phyloP scores from a whole-genome alignment of 208 protist species.

The Leishmania amazonensis region DNA sequence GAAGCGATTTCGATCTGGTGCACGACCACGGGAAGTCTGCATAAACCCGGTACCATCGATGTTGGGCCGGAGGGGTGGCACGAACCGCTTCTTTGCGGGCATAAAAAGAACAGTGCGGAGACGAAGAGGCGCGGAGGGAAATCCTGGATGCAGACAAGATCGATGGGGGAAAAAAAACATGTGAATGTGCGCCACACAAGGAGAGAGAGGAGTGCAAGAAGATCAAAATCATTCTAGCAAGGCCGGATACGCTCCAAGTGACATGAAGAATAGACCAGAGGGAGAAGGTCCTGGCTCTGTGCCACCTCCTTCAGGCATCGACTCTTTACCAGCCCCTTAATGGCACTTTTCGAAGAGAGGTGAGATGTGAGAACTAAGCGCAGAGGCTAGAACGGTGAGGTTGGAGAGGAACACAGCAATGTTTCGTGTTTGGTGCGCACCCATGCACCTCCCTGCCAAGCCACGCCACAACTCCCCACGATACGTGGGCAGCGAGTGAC shows the following conservation, averaged over 20 bases:
- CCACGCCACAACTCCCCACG: not conserved
- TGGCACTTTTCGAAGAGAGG: not conserved
- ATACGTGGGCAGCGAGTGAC: not conserved
- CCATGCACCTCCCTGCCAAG: not conserved
- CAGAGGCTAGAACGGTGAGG: not conserved
- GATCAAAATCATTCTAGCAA: not conserved
- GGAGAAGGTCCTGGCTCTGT: not conserved
- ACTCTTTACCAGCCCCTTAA: not conserved
- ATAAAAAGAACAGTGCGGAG: not conserved
- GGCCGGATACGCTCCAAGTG: not conserved
- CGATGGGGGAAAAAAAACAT: not conserved
- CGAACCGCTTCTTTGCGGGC: conserved; percentile 32
- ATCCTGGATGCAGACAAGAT: not conserved
- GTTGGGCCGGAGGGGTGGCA: conserved; percentile 44
- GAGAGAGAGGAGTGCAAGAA: not conserved
- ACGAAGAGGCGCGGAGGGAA: not conserved
- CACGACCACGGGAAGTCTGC: conserved; percentile 7
- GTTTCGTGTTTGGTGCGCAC: not conserved
- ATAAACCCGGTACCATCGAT: conserved; percentile 41
- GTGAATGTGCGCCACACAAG: not conserved
- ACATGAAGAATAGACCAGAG: not conserved
- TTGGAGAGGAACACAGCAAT: not conserved
- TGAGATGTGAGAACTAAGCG: not conserved
- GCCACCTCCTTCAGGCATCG: not conserved
- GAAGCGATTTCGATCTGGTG: conserved; percentile 10